Evolutionary conservation across 768 basidiomycete species (phyloP), one percentile per base, ranked within the genome.

Genomic region (Trametes sanguinea): DNA sequence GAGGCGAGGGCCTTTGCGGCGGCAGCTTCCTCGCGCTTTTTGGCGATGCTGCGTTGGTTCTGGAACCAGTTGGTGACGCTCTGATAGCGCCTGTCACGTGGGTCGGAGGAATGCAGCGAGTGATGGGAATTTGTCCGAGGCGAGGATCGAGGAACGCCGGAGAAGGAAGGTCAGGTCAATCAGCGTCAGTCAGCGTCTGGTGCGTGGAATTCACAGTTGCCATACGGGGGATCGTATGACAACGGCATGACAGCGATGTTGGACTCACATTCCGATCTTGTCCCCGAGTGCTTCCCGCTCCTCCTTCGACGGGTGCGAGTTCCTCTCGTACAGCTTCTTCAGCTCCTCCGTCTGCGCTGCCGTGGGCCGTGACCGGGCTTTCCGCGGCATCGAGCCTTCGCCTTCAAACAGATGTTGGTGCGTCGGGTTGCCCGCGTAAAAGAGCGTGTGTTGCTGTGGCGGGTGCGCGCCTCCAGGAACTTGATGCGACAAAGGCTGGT

Each of bases 61-160:
- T 92, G 90, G 73, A 92, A 92, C 91, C 90, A 92, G 71, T 92
- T 91, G 1, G 87, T 90, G 60, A 92, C 85, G 59, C 85, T 89
- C 74, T 90, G 85, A 75, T 88, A 82, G 65, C 84, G 87, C 89
- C 90, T 92, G 45, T 22, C 22, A 10, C 33, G 29, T 29, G 51
- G 30, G 54, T 48, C 32, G 35, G 40, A 30, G 54, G 37, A 63
- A 60, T 53, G 54, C 13, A 42, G 37, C 44, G 51, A 55, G 37
- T 47, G 51, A 55, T 51, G 51, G 32, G 51, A 54, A 59, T 68
- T 60, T 56, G 45, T 53, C 50, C 50, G 64, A 61, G 54, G 56
- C 64, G 60, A 58, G 45, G 58, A 35, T 52, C 50, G n/a, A 47
- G n/a, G 58, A 54, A 54, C 57, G 57, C 60, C 61, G 65, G 72